A percentile compares a stretch with the other conserved stretches of the same genome.
Evolutionary conservation across 805 yeast genomes (phyloP).

Genomic region (Metschnikowia proteae): DNA sequence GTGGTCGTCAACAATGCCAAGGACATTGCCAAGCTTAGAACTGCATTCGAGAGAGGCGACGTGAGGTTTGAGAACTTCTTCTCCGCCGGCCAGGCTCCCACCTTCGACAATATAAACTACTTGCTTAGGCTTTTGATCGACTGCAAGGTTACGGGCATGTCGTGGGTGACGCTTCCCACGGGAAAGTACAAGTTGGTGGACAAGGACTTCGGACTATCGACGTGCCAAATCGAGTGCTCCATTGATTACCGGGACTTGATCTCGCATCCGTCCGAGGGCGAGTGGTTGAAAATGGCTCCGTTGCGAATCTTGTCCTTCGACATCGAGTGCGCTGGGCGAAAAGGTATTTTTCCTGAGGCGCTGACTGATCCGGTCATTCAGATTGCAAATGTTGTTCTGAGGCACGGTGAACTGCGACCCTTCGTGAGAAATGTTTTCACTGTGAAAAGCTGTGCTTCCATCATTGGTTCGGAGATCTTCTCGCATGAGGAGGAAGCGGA

Average conservation of each 20-base stretch:
- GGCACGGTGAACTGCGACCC: slow-evolving; percentile 80
- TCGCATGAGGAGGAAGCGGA: slow-evolving; percentile 73
- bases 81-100: slow-evolving; percentile 50
- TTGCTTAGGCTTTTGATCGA: slow-evolving; percentile 87
- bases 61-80: slow-evolving; percentile 62
- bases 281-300: slow-evolving; percentile 92
- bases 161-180: slow-evolving; percentile 89
- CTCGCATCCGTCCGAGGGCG: slow-evolving; percentile 87
- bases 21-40: slow-evolving; percentile 63
- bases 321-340: slow-evolving; percentile 97
- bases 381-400: slow-evolving; percentile 90
- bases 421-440: slow-evolving; percentile 94
- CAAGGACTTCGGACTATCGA: slow-evolving; percentile 45
- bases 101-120: slow-evolving; percentile 89
- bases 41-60: slow-evolving; percentile 82
- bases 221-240: slow-evolving; percentile 80
- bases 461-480: slow-evolving; percentile 88
- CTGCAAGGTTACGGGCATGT: slow-evolving; percentile 91
- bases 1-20: slow-evolving; percentile 63
- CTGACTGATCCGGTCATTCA: slow-evolving; percentile 92
- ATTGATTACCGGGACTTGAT: slow-evolving; percentile 65
- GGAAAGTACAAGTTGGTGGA: slow-evolving; percentile 57
- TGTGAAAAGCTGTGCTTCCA: slow-evolving; percentile 84
- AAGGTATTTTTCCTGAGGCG: slow-evolving; percentile 95
- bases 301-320: slow-evolving; percentile 90